Evolutionary conservation across 441 rosid genomes (phyloP).

Genomic region (Arabidopsis hybrid): DNA sequence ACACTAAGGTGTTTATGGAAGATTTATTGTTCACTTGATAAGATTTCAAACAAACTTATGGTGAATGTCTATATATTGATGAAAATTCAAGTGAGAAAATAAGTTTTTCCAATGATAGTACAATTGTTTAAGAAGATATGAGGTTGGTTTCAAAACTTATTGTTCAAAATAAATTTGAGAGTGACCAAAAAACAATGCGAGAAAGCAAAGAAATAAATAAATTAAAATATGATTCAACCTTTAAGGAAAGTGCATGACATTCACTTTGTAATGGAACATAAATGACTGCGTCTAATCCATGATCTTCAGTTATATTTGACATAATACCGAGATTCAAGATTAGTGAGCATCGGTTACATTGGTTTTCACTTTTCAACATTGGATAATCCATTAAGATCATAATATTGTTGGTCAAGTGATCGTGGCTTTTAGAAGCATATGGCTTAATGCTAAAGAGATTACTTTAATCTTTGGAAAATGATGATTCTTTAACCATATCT

Average conservation of each 20-base stretch:
- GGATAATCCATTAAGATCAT: no score
- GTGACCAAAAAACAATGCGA: not conserved
- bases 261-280: not conserved
- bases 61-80: not conserved
- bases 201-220: not conserved
- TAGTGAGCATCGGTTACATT: not conserved
- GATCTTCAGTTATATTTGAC: not conserved
- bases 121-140: not conserved
- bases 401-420: no score
- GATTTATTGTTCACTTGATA: not conserved
- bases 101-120: not conserved
- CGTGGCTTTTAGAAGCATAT: no score
- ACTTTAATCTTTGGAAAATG: no score
- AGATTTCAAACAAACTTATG: not conserved
- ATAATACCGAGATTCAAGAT: not conserved
- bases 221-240: not conserved
- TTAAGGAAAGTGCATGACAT: not conserved
- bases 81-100: not conserved
- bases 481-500: no score
- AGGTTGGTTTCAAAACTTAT: not conserved
- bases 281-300: not conserved
- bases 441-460: no score
- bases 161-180: not conserved
- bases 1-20: not conserved
- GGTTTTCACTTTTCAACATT: no score